Base-by-base conservation (phyloP, 2,329 filamentous ascomycete genomes). In the Parascedosporium putredinis region DNA sequence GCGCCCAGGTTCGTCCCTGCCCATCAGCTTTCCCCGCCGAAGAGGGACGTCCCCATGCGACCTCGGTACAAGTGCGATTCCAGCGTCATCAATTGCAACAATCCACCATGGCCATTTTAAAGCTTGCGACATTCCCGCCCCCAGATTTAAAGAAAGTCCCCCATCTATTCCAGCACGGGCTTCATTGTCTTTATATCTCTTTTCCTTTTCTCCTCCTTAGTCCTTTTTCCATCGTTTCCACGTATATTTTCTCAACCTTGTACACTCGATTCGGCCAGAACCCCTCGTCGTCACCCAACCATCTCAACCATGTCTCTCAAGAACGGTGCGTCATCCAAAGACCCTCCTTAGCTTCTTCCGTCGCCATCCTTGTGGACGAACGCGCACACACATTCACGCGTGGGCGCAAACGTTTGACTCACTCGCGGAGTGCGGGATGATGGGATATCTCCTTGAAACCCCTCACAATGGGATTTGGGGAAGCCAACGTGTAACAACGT, bases 261-360 rank as follows among this genome's bases (percentile, higher is more conserved):
- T 6, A 16, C n/a, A 36, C 33, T 36, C 33, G 33, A 42, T 20
- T 10, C 38, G 5, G 12, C 38, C 38, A 20, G 12, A 10, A 42
- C 18, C 38, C 23, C n/a, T 18, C 38, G 10, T 22, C 20, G 12
- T 20, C 16, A 22, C 12, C 20, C 38, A 40, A 18, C 36, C 38
- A 42, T 33, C 33, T 31, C 33, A 38, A 48, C 18, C 6, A 48
- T 48, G 46, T 48, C 46, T 40, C 46, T 48, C 46, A 48, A 48
- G 46, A 38, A 34, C 25, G 46, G 46, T 48, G 27, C 46, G 46
- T 48, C 43, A n/a, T n/a, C n/a, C n/a, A n/a, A n/a, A n/a, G n/a
- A n/a, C n/a, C n/a, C n/a, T n/a, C n/a, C n/a, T n/a, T n/a, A n/a
- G n/a, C n/a, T n/a, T n/a, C n/a, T n/a, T n/a, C n/a, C n/a, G n/a